Evolutionary conservation across 2,329 filamentous ascomycete species (phyloP), one percentile per base, ranked within the genome.

Genomic region (Fusarium algeriense): DNA sequence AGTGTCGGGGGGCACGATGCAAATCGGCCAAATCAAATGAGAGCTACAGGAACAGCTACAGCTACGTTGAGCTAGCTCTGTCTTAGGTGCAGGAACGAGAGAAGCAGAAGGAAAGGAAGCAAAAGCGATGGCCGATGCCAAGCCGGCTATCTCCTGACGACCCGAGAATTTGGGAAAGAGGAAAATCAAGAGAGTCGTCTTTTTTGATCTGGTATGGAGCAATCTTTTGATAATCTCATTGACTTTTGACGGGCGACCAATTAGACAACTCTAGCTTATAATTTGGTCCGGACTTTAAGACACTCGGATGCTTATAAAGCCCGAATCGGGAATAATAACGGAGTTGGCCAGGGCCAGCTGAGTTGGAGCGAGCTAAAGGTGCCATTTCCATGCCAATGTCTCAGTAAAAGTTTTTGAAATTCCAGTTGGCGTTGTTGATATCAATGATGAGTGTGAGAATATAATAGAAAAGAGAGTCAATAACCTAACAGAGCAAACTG

Each of bases 81-180:
- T 61, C 32, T 55, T 69, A 55, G 69, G 59, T 52, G 46, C 64
- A 71, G 64, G 64, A 72, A 71, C 69, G 49, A 19, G 44, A 38
- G 44, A n/a, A 35, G 12, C 30, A 69, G 20, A 28, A 60, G 44
- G 30, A 50, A 38, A 11, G 58, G 17, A 64, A 43, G 41, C 26
- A 35, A 48, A 32, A 17, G 46, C 49, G 28, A 68, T 56, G 49
- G 66, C 53, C 38, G 45, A 44, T 57, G 69, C 69, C 69, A 72
- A 71, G 69, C 60, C 69, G 60, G 64, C 37, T 62, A 61, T 59
- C 40, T 64, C 60, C 60, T 54, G 40, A 48, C n/a, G 69, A 71
- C 50, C 69, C 69, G 53, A 59, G 41, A 20, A 48, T 54, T 52
- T 72, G 65, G 69, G 23, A 64, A 64, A 26, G 28, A 54, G 40